These are phyloP conservation scores for Monilinia fructicola DNA, from an alignment of 2,329 filamentous ascomycete species.

Conservation along the genomic window DNA sequence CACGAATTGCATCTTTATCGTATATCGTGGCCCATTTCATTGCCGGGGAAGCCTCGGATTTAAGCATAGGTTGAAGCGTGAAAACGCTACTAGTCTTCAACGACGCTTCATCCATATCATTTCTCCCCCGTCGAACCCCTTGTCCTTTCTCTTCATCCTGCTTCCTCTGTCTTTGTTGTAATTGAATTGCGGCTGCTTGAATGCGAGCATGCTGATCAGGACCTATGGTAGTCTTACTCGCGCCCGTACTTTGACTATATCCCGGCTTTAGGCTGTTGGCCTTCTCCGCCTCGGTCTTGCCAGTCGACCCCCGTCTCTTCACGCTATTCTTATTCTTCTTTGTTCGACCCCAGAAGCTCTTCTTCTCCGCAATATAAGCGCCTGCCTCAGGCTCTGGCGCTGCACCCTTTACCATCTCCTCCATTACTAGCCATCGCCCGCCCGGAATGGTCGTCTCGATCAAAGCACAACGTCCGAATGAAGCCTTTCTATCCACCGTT, in stretches of 20 bases:
- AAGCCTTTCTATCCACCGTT: constrained; percentile 78
- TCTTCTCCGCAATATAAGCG: constrained; percentile 93
- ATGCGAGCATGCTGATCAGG: constrained; percentile 92
- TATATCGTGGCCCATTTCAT: constrained; percentile 98
- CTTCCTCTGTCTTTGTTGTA: constrained; percentile 75
- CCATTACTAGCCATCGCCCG: constrained; percentile 89
- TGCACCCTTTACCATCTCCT: constrained; percentile 93
- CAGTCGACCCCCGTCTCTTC: constrained; percentile 68
- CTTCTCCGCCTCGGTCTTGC: constrained; percentile 57
- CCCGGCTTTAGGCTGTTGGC: constrained; percentile 43
- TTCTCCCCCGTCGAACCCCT: constrained; percentile 53
- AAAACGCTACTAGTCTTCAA: constrained; percentile 87
- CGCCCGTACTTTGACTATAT: constrained; percentile 45
- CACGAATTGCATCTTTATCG: constrained; percentile 82
- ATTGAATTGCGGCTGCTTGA: constrained; percentile 81
- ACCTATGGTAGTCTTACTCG: constrained; percentile 80
- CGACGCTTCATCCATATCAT: constrained; percentile 55
- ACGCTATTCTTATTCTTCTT: constrained; percentile 60
- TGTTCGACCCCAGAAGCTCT: constrained; percentile 87
- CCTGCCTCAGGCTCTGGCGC: constrained; percentile 80
- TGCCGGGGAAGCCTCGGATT: constrained; percentile 84
- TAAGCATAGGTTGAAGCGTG: constrained; percentile 79
- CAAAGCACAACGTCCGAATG: constrained; percentile 90
- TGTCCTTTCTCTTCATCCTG: constrained; percentile 54
- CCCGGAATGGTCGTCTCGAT: constrained; percentile 81